Evolutionary conservation across 225 moss, liverwort and hornwort species (phyloP).

Genomic region (Ulota crispa): DNA sequence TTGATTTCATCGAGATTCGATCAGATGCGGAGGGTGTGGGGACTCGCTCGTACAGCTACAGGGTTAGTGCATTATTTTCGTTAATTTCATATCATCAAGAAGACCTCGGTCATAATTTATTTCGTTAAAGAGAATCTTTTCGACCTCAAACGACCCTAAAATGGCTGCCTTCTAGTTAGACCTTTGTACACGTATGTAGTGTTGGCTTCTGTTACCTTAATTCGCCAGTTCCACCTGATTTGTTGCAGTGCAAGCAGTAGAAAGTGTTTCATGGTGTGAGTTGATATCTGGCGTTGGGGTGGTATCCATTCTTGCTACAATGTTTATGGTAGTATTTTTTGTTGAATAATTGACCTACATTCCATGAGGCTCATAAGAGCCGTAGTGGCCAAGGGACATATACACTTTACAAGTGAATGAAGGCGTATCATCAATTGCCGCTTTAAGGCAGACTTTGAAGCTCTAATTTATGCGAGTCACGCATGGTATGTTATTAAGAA

Average conservation of each 20-base stretch:
- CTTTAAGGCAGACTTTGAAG: neutral
- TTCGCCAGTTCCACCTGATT: conserved; percentile 15
- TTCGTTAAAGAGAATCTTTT: conserved; percentile 3
- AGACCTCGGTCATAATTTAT: neutral
- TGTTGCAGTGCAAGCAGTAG: neutral
- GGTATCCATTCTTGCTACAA: neutral
- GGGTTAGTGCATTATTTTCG: conserved; percentile 53
- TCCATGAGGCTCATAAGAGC: neutral
- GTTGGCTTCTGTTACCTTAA: neutral
- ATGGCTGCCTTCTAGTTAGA: conserved; percentile 1
- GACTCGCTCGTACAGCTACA: conserved; percentile 95
- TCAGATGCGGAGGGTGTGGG: conserved; percentile 95
- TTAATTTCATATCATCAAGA: conserved; percentile 6
- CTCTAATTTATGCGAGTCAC: conserved; percentile 4
- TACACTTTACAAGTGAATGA: neutral
- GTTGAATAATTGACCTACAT: neutral
- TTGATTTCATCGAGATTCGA: conserved; percentile 95
- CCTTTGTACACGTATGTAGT: neutral
- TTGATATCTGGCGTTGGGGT: conserved; percentile 15
- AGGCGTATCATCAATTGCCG: neutral
- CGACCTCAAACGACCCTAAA: conserved; percentile 15
- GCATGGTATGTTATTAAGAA: neutral
- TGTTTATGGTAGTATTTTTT: neutral
- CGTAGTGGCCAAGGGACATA: neutral
- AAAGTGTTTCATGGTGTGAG: neutral